Base-by-base conservation (phyloP, 345 rosid species). In the Syzygium jambos region DNA sequence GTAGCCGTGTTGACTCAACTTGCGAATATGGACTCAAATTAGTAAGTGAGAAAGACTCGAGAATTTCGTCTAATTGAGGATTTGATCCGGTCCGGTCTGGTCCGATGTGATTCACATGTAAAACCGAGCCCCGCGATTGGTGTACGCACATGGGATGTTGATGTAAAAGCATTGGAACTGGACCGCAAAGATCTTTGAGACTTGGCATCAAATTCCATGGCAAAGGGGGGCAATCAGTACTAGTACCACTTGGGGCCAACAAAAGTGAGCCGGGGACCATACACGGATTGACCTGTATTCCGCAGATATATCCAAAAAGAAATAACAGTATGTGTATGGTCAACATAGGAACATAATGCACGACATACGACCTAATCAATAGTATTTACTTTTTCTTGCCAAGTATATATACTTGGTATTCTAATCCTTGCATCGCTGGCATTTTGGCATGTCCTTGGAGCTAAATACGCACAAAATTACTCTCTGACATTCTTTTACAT, bases 11-110 rank as follows among this genome's bases (percentile, higher is more conserved):
- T 11, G 78, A 30, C 43, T 29, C 22, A 7, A 8, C 43, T 7
- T 0, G 23, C 21, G 5, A 9, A 16, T 2, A 65, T n/a, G 4
- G 9, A 65, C 5, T 16, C 78, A 9, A 5, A 65, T n/a, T n/a
- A n/a, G n/a, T 65, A 0, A 30, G 17, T 30, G 2, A 16, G 9
- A 5, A 2, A 41, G 49, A 73, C 25, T 4, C 9, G 4, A 0
- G 13, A 10, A 9, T 73, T 73, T 73, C 11, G 27, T 11, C 49
- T 73, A 2, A 25, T 38, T 68, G 2, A 2, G 78, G 46, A 38
- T 34, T 9, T 30, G 78, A 6, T 1, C 65, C 16, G 16, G 6
- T 30, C 78, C 46, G 78, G n/a, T 1, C 30, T 8, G 7, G 3
- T 30, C 78, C 46, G 12, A 19, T 38, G 21, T 7, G 11, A 19